These are phyloP conservation scores for Cucurbita pepo DNA, from an alignment of 306 rosid genomes.

Conservation along the genomic window DNA sequence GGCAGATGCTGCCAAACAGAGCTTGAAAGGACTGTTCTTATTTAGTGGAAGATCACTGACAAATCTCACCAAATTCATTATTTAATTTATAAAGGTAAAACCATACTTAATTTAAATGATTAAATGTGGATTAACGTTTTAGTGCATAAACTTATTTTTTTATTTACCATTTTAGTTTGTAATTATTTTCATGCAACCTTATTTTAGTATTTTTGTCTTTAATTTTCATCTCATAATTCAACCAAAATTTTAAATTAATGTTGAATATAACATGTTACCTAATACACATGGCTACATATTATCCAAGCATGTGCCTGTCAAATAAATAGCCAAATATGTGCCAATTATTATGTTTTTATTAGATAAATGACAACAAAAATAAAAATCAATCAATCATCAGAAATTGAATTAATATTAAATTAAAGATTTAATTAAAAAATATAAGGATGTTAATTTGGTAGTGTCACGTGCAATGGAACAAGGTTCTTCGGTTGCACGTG, in stretches of 20 bases:
- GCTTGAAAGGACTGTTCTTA: neutral
- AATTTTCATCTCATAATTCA: neutral
- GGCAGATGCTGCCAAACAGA: neutral
- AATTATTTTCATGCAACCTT: neutral
- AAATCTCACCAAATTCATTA: neutral
- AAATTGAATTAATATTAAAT: neutral
- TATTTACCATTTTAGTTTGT: too few relatives aligned
- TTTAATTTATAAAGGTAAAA: neutral
- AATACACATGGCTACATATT: neutral
- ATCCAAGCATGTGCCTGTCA: neutral
- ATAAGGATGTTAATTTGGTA: neutral
- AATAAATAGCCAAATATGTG: neutral
- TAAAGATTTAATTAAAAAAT: neutral
- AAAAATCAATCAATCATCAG: neutral
- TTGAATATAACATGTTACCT: neutral
- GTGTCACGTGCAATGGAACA: neutral
- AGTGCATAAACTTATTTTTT: too few relatives aligned
- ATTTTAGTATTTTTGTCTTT: neutral
- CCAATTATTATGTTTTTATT: neutral
- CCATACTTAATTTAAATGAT: neutral
- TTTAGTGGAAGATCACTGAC: neutral
- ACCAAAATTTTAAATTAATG: neutral
- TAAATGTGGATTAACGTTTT: too few relatives aligned
- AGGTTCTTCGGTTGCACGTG: neutral
- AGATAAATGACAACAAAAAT: neutral